These are phyloP conservation scores for Uronychia setigera DNA, from an alignment of 73 alveolate species.

Conservation along the genomic window DNA sequence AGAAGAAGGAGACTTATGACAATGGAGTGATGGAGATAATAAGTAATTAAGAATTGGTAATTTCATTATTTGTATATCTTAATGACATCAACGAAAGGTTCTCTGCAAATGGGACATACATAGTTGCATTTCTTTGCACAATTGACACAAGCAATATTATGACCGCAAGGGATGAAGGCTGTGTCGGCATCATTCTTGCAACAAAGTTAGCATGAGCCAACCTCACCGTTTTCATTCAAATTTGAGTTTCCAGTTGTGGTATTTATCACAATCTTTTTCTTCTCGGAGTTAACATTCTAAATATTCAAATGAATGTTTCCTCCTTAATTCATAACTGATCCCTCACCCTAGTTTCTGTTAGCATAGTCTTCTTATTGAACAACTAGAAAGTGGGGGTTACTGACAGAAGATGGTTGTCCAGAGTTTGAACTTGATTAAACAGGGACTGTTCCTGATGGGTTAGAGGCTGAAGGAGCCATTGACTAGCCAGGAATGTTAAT, in stretches of 20 bases:
- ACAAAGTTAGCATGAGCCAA: slow-evolving; percentile 71
- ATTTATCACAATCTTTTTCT: too few species aligned
- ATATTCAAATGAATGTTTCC: background rate
- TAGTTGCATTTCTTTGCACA: slow-evolving; percentile 70
- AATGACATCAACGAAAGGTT: slow-evolving; percentile 73
- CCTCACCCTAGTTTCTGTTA: background rate
- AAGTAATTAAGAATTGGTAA: background rate
- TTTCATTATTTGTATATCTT: slow-evolving; percentile 69
- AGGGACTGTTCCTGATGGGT: slow-evolving; percentile 51
- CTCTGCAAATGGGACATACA: slow-evolving; percentile 83
- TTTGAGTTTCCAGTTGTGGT: too few species aligned
- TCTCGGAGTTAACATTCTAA: background rate
- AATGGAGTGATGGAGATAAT: background rate
- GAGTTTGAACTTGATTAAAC: slow-evolving; percentile 34
- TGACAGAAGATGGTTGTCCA: slow-evolving; percentile 13
- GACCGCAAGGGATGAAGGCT: slow-evolving; percentile 86
- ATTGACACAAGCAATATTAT: slow-evolving; percentile 74
- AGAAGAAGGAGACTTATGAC: too few species aligned
- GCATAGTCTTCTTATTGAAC: slow-evolving; percentile 2
- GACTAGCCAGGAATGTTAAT: slow-evolving; percentile 7
- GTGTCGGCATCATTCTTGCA: slow-evolving; percentile 75
- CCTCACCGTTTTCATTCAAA: too few species aligned
- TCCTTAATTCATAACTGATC: background rate
- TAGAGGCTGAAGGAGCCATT: slow-evolving; percentile 31
- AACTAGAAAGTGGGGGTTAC: background rate